Conservation (phyloP, 164 flowering plant species). For the Cinnamomum chago region DNA sequence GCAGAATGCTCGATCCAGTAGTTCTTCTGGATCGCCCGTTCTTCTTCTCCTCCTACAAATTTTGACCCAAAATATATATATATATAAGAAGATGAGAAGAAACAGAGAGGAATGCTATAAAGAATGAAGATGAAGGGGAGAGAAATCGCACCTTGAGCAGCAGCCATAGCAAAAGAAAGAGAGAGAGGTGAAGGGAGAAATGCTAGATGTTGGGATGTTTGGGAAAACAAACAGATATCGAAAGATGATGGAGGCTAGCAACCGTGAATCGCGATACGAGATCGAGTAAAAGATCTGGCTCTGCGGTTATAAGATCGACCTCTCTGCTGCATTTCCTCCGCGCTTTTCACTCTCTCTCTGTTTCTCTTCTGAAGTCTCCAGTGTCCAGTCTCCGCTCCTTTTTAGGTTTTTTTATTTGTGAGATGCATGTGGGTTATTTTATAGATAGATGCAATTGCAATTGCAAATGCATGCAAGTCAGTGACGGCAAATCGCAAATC, state of each 20-base stretch:
- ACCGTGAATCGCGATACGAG: slow-evolving; percentile 83
- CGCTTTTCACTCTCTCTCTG: too few relatives aligned
- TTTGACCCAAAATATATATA: neutral
- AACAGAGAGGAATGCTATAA: neutral
- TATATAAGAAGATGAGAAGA: neutral
- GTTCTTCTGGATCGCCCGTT: slow-evolving; percentile 68
- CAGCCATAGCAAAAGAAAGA: neutral
- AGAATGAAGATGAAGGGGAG: neutral
- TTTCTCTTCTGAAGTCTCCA: too few relatives aligned
- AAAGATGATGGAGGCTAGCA: slow-evolving; percentile 20
- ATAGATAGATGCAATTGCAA: too few relatives aligned
- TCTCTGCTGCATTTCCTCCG: slow-evolving; percentile 60
- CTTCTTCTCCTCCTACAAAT: slow-evolving; percentile 39
- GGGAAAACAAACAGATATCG: neutral
- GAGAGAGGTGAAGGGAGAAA: neutral
- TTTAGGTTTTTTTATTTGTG: too few relatives aligned
- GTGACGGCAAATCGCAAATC: too few relatives aligned
- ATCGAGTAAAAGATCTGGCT: slow-evolving; percentile 77
- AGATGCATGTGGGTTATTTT: too few relatives aligned
- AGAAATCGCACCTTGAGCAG: neutral
- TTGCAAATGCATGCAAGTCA: too few relatives aligned
- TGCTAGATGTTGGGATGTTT: neutral
- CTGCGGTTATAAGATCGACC: slow-evolving; percentile 59
- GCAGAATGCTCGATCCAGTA: slow-evolving; percentile 86
- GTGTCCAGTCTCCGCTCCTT: too few relatives aligned